Percentiles rank a stretch among this genome's conserved stretches.
These are phyloP conservation scores for Verticillium dahliae DNA, from an alignment of 2,329 filamentous ascomycete species.

Conservation along the genomic window DNA sequence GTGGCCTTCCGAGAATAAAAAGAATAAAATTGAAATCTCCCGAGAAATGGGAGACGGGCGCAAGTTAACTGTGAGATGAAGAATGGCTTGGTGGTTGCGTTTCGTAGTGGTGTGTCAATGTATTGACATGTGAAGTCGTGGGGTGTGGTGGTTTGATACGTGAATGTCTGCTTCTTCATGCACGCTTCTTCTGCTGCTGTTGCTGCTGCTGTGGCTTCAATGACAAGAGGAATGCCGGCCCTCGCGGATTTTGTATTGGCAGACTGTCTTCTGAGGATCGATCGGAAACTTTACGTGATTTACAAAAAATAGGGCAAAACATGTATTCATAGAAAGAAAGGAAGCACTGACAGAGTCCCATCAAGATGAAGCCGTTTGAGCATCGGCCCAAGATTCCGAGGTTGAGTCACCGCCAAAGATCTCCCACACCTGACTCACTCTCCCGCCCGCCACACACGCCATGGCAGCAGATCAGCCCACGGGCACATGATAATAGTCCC, in stretches of 20 bases:
- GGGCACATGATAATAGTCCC: background rate
- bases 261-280: background rate
- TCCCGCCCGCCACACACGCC: background rate
- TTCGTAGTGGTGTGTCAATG: no score
- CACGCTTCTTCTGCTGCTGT: background rate
- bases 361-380: background rate
- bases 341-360: background rate
- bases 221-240: background rate
- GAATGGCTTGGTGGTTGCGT: no score
- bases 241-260: background rate
- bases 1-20: no score
- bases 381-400: background rate
- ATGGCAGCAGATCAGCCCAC: background rate
- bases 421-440: background rate
- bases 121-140: no score
- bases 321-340: background rate
- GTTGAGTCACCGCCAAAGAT: background rate
- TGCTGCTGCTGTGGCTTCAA: background rate
- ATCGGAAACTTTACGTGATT: background rate
- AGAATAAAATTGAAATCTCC: no score
- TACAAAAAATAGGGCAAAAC: background rate
- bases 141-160: no score
- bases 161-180: no score
- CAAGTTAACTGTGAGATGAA: no score
- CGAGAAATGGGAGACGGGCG: no score